Conservation (phyloP, 345 rosid species). For the Orychophragmus violaceus region DNA sequence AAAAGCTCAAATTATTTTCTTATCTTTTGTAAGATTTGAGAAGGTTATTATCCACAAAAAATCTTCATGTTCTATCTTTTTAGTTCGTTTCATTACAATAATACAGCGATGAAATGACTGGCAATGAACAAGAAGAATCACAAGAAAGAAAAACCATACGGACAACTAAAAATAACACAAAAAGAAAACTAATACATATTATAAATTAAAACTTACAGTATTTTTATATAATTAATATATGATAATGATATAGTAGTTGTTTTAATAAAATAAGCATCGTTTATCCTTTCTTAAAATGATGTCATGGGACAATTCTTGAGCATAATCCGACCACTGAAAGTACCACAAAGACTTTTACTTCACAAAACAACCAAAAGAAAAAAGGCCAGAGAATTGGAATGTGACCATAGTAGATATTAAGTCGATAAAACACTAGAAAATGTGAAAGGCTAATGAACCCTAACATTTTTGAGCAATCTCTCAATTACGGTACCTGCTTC, state of each 20-base stretch:
- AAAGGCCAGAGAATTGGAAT: not conserved
- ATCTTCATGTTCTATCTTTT: not conserved
- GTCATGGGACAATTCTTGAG: not conserved
- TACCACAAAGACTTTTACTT: constrained; percentile 2
- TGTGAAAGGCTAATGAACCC: not conserved
- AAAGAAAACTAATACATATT: not conserved
- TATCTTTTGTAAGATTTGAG: not conserved
- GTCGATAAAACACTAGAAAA: not conserved
- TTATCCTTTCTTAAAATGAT: not conserved
- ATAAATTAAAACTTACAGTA: no score
- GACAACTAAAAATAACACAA: not conserved
- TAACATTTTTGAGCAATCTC: constrained; percentile 15
- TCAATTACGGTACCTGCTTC: constrained; percentile 54
- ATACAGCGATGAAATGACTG: not conserved
- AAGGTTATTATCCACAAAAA: not conserved
- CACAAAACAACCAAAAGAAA: not conserved
- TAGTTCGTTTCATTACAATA: not conserved
- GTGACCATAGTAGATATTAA: not conserved
- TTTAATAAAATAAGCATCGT: not conserved
- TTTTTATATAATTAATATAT: no score
- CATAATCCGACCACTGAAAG: not conserved
- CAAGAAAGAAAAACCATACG: not conserved
- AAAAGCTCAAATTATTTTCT: not conserved
- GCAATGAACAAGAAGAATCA: not conserved
- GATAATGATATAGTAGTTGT: not conserved